A percentile compares a stretch with the other conserved stretches of the same genome.
phyloP scores from a whole-genome alignment of 352 stramenopile species.

The Pythium grandisporangium region DNA sequence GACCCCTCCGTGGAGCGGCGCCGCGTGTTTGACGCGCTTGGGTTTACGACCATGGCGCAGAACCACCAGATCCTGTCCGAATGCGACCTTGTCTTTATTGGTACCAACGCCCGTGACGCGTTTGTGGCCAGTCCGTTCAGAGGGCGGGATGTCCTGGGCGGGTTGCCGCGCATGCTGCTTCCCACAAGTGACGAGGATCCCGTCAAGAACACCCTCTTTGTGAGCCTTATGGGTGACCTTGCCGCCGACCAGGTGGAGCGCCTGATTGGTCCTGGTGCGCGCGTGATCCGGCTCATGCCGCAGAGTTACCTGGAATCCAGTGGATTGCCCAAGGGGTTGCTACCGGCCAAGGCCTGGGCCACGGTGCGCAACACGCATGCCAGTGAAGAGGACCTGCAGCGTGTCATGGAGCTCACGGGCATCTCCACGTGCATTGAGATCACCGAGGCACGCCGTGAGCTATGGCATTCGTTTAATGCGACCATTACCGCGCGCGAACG shows the following conservation, averaged over 20 bases:
- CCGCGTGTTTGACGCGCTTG: slow-evolving; percentile 43
- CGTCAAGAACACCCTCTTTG: slow-evolving; percentile 43
- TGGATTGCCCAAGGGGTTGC: slow-evolving; percentile 39
- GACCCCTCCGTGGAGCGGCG: slow-evolving; percentile 49
- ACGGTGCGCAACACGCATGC: slow-evolving; percentile 41
- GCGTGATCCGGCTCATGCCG: slow-evolving; percentile 72
- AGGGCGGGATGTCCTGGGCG: too few species aligned
- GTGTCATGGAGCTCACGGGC: slow-evolving; percentile 38
- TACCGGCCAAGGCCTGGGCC: slow-evolving; percentile 39
- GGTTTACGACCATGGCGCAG: slow-evolving; percentile 51
- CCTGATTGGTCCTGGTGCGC: slow-evolving; percentile 47
- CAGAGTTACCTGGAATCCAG: slow-evolving; percentile 41
- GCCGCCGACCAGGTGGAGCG: slow-evolving; percentile 38
- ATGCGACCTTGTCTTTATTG: slow-evolving; percentile 66
- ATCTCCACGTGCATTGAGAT: slow-evolving; percentile 37
- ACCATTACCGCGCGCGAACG: too few species aligned
- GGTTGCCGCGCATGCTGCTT: background rate
- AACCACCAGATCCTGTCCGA: slow-evolving; percentile 53
- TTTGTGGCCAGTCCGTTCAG: slow-evolving; percentile 15
- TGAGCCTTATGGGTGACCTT: slow-evolving; percentile 64
- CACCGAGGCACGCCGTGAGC: slow-evolving; percentile 7
- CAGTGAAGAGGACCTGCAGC: slow-evolving; percentile 43
- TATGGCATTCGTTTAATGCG: slow-evolving; percentile 18
- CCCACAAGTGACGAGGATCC: too few species aligned
- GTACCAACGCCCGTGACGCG: slow-evolving; percentile 38